These are phyloP conservation scores for Phylloporus sp. DNA, from an alignment of 768 basidiomycete genomes.

Conservation along the genomic window DNA sequence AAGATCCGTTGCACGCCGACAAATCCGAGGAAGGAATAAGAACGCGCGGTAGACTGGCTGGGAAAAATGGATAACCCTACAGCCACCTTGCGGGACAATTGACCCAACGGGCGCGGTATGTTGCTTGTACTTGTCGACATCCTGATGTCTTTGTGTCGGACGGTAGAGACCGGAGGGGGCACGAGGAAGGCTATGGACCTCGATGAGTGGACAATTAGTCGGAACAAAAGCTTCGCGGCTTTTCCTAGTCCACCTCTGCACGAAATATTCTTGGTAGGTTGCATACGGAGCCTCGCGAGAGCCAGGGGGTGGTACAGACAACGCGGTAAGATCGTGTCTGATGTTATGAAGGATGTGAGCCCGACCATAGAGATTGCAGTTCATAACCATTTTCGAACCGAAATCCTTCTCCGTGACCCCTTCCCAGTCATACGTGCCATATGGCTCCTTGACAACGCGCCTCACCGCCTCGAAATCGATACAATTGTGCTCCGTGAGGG, in stretches of 20 bases:
- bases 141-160: constrained; percentile 21
- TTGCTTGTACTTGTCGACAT: constrained; percentile 25
- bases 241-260: constrained; percentile 50
- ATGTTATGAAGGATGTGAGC: constrained; percentile 52
- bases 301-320: constrained; percentile 50
- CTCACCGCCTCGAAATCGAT: constrained; percentile 59
- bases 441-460: constrained; percentile 42
- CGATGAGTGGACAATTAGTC: constrained; percentile 56
- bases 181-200: constrained; percentile 43
- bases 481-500: constrained; percentile 44
- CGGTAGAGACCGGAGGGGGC: constrained; percentile 38
- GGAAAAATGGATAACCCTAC: constrained; percentile 52
- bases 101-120: constrained; percentile 27
- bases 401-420: constrained; percentile 45
- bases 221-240: constrained; percentile 43
- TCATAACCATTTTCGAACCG: constrained; percentile 49
- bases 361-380: constrained; percentile 50
- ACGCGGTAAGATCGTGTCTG: constrained; percentile 60
- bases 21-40: constrained; percentile 58
- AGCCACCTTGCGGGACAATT: constrained; percentile 42
- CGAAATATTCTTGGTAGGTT: constrained; percentile 60
- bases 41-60: constrained; percentile 47
- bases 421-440: constrained; percentile 53
- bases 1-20: constrained; percentile 58
- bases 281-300: constrained; percentile 43